A percentile compares a stretch with the other conserved stretches of the same genome.
Evolutionary conservation across 2,329 filamentous ascomycete species (phyloP).

Genomic region (Talaromyces rugulosus): DNA sequence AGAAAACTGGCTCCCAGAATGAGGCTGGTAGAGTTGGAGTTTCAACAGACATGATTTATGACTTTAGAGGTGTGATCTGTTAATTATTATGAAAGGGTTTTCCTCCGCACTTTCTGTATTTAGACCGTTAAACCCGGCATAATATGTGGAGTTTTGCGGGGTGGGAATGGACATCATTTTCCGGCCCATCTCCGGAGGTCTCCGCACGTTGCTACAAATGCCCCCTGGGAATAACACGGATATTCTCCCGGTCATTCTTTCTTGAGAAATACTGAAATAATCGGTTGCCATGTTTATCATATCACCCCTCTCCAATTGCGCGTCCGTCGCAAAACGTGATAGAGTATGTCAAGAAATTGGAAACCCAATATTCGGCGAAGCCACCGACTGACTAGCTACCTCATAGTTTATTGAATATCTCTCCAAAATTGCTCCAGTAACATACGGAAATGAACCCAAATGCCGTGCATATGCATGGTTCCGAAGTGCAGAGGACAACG

Average conservation of each 20-base stretch:
- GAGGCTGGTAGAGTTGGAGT: not conserved
- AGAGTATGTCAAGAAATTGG: not conserved
- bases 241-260: not conserved
- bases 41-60: not conserved
- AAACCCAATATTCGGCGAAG: not conserved
- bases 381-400: not conserved
- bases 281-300: not conserved
- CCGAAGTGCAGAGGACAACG: slow-evolving; percentile 6
- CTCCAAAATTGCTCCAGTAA: slow-evolving; percentile 3
- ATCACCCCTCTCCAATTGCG: slow-evolving; percentile 1
- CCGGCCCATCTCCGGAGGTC: not conserved
- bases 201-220: not conserved
- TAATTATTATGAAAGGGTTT: not conserved
- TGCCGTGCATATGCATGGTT: slow-evolving; percentile 5
- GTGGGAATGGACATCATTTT: not conserved
- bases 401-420: not conserved
- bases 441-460: slow-evolving; percentile 1
- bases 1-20: not conserved
- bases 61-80: not conserved
- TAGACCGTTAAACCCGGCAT: not conserved
- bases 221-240: not conserved
- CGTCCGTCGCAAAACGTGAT: not conserved
- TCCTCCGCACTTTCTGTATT: not conserved
- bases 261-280: not conserved
- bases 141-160: not conserved